Evolutionary conservation across 108 stramenopile species (phyloP).

Genomic region (Cyclotella baltica): DNA sequence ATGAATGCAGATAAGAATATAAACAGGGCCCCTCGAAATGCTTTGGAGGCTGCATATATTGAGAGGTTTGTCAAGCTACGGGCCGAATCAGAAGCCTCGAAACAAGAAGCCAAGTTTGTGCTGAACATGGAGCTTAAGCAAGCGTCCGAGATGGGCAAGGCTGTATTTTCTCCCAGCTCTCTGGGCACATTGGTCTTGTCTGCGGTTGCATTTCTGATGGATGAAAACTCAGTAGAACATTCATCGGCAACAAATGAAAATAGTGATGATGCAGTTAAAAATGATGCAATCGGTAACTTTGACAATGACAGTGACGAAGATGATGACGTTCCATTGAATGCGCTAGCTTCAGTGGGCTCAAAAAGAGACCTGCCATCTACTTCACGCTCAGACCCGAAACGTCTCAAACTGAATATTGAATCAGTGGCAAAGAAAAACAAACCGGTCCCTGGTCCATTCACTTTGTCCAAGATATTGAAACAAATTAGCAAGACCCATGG

Average conservation of each 20-base stretch:
- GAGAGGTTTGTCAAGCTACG: constrained; percentile 64
- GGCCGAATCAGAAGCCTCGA: constrained; percentile 48
- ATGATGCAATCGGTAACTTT: constrained; percentile 32
- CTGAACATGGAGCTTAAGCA: constrained; percentile 82
- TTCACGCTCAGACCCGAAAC: constrained; percentile 24
- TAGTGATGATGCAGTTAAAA: not conserved
- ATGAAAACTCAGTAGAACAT: not conserved
- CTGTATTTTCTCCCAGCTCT: constrained; percentile 70
- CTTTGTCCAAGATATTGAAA: constrained; percentile 62
- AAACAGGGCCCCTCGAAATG: constrained; percentile 56
- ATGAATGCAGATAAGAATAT: not conserved
- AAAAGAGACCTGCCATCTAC: constrained; percentile 25
- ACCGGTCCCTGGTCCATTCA: constrained; percentile 45
- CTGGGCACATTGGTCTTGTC: constrained; percentile 76
- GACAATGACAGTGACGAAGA: constrained; percentile 67
- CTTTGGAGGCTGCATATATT: constrained; percentile 71
- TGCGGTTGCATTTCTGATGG: constrained; percentile 51
- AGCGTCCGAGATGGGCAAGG: constrained; percentile 55
- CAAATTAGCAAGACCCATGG: constrained; percentile 79
- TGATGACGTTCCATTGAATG: constrained; percentile 58
- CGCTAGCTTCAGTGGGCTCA: constrained; percentile 22
- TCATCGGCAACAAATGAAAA: not conserved
- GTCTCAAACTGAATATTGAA: constrained; percentile 18
- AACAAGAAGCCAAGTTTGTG: constrained; percentile 75
- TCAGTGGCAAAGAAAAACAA: constrained; percentile 15